Evolutionary conservation across 495 filamentous ascomycete genomes (phyloP).

Genomic region (Hypoxylon fuscum): DNA sequence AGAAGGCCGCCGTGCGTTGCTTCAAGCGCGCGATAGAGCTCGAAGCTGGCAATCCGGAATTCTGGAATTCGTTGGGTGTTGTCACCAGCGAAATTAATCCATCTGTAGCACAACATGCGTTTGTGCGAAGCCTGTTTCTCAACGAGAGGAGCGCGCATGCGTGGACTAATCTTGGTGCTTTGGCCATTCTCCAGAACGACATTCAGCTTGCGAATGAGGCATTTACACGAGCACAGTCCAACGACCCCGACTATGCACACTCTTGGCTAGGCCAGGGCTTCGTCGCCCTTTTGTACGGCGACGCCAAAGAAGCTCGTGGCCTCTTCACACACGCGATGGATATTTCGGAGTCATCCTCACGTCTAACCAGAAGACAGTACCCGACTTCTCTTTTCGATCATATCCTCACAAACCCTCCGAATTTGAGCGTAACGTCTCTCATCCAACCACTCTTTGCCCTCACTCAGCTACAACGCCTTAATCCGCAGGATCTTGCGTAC

Average conservation of each 20-base stretch:
- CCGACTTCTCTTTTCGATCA: constrained; percentile 81
- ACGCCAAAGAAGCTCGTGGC: constrained; percentile 75
- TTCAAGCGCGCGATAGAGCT: constrained; percentile 98
- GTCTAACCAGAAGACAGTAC: constrained; percentile 78
- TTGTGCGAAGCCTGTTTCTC: constrained; percentile 91
- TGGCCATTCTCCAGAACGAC: constrained; percentile 87
- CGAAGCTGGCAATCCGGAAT: constrained; percentile 93
- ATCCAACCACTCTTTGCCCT: constrained; percentile 85
- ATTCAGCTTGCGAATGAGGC: constrained; percentile 83
- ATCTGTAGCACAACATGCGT: constrained; percentile 89
- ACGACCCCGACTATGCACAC: constrained; percentile 88
- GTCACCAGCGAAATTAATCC: constrained; percentile 85
- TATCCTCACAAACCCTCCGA: constrained; percentile 62
- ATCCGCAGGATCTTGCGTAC: constrained; percentile 71
- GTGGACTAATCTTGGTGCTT: constrained; percentile 90
- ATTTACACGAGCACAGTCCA: constrained; percentile 90
- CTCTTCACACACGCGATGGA: constrained; percentile 97
- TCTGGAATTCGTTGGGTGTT: constrained; percentile 96
- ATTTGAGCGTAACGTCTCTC: constrained; percentile 66
- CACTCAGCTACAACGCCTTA: constrained; percentile 75
- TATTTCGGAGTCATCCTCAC: constrained; percentile 78
- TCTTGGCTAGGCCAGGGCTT: constrained; percentile 96
- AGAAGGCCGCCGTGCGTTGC: constrained; percentile 85
- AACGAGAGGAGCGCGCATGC: constrained; percentile 83
- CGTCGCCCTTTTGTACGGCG: constrained; percentile 77